These are phyloP conservation scores for Didymella pomorum DNA, from an alignment of 2,329 filamentous ascomycete genomes.

Conservation along the genomic window DNA sequence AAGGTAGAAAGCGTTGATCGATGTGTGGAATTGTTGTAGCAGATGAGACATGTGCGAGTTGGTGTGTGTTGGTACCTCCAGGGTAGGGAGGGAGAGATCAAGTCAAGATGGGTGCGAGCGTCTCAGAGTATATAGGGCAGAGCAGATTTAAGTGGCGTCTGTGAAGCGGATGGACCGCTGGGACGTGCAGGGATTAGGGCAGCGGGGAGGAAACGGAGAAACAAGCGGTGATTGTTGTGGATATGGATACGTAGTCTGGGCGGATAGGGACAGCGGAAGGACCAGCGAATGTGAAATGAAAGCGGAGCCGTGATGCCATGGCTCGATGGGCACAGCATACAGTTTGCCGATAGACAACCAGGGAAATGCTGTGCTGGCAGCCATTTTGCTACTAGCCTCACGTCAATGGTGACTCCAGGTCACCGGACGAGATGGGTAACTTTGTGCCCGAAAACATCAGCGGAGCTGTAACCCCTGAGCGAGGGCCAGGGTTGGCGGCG, in stretches of 20 bases:
- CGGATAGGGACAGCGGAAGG: conserved; percentile 50
- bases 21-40: conserved; percentile 23
- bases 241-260: conserved; percentile 47
- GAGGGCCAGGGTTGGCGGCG: conserved; percentile 46
- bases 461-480: conserved; percentile 43
- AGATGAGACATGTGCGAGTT: conserved; percentile 45
- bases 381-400: conserved; percentile 29
- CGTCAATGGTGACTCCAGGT: conserved; percentile 41
- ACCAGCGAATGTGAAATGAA: conserved; percentile 44
- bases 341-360: conserved; percentile 31
- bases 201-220: conserved; percentile 51
- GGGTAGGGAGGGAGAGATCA: conserved; percentile 33
- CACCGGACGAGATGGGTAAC: conserved; percentile 35
- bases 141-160: conserved; percentile 52
- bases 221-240: conserved; percentile 49
- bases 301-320: conserved; percentile 40
- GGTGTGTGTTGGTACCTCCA: conserved; percentile 36
- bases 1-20: conserved; percentile 14
- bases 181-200: conserved; percentile 46
- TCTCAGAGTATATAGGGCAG: conserved; percentile 50
- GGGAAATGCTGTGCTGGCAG: conserved; percentile 41
- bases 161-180: conserved; percentile 48
- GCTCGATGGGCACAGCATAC: conserved; percentile 35
- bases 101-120: conserved; percentile 38
- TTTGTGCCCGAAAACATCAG: conserved; percentile 33